Base-by-base conservation (phyloP, 1,284 basidiomycete species). In the Austroboletus niveus region DNA sequence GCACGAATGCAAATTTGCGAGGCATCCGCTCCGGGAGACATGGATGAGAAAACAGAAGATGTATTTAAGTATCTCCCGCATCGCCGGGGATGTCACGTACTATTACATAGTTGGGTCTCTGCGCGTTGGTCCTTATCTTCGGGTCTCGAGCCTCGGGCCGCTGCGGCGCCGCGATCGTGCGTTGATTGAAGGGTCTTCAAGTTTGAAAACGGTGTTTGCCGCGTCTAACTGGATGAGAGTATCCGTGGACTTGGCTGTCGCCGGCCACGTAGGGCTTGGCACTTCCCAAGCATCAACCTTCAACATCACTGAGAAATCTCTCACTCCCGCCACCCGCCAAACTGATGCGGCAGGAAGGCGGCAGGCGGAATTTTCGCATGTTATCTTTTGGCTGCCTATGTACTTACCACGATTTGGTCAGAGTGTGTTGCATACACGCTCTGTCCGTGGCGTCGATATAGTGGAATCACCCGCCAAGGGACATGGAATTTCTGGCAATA, bases 301-400 rank as follows among this genome's bases (percentile, higher is more conserved):
- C 79, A 10, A 9, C 4, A 74, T 20, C 14, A 32, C 29, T 30
- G 29, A 30, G 15, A 27, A 15, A 14, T 40, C 27, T 36, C 36
- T 36, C 51, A 30, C 15, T 15, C 14, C 36, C n/a, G 15, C 35
- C 17, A 31, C 3, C 35, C 35, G 36, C 36, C 17, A 32, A 15
- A 38, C 15, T 46, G 45, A 58, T 48, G 29, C 9, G 29, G 9
- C 9, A 8, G 29, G 29, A 4, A 30, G 29, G 9, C 9, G 8
- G 48, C 62, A 32, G 58, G 57, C 40, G 34, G 47, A 73, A 81
- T 89, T 12, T 90, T 89, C 63, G 75, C 73, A 15, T 91, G 84
- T 78, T 89, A 83, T 57, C 66, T 87, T 43, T 82, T 87, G 38
- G 81, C 83, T 8, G 82, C 82, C 42, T 85, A 85, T 27, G 27